phyloP scores from a whole-genome alignment of 2,329 filamentous ascomycete genomes.

The Rutstroemia sp. region DNA sequence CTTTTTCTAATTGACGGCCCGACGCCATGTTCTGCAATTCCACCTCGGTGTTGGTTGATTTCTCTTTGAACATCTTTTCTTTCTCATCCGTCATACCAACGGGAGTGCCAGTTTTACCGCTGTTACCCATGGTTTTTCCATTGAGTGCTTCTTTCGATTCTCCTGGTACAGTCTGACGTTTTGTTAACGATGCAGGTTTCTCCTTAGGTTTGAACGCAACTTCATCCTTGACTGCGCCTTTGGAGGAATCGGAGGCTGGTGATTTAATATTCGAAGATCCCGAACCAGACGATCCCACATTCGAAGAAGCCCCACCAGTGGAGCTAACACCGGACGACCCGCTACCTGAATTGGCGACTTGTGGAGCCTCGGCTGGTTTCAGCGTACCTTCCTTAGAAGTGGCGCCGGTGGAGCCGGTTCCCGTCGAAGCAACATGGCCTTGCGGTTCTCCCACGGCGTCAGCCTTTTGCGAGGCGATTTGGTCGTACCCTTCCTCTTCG shows the following conservation, averaged over 20 bases:
- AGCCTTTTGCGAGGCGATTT: conserved; percentile 1
- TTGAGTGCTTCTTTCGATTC: neutral
- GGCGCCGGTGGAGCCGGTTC: neutral
- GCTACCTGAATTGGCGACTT: neutral
- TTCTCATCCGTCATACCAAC: neutral
- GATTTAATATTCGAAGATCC: neutral
- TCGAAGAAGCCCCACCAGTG: neutral
- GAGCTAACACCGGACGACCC: neutral
- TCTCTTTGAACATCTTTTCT: conserved; percentile 7
- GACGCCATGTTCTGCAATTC: conserved; percentile 15
- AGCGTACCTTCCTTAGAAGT: neutral
- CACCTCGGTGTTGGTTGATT: conserved; percentile 14
- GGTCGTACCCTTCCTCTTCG: neutral
- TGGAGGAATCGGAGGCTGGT: neutral
- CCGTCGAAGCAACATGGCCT: neutral
- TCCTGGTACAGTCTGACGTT: conserved; percentile 7
- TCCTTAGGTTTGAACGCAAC: neutral
- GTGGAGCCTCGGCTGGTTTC: neutral
- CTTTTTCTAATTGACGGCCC: conserved; percentile 13
- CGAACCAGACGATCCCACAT: neutral
- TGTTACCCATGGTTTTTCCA: neutral
- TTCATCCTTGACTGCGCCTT: neutral
- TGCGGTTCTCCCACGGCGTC: neutral
- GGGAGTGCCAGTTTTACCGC: neutral
- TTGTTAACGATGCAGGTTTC: neutral